Conservation (phyloP, 73 alveolate species). For the Paramecium pentaurelia region DNA sequence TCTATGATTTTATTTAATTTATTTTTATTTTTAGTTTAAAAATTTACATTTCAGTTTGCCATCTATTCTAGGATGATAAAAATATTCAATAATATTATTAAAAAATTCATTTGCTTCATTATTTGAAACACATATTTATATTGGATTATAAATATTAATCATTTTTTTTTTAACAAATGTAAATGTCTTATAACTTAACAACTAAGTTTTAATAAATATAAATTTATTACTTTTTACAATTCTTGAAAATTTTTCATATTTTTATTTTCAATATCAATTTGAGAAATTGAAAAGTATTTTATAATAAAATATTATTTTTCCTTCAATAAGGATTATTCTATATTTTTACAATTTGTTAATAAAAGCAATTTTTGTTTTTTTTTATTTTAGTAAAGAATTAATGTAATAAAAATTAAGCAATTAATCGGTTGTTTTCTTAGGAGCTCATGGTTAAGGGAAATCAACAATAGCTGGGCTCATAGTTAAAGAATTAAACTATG, state of each 20-base stretch:
- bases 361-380: background rate
- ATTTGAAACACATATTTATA: background rate
- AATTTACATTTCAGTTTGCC: background rate
- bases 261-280: no score
- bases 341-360: background rate
- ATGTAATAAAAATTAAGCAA: background rate
- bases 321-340: background rate
- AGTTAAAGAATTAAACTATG: background rate
- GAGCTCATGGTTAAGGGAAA: background rate
- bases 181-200: background rate
- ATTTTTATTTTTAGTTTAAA: background rate
- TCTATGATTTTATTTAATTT: background rate
- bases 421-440: background rate
- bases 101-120: slow-evolving; percentile 46
- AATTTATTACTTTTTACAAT: no score
- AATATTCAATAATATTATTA: slow-evolving; percentile 45
- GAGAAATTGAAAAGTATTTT: no score
- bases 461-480: background rate
- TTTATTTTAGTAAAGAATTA: background rate
- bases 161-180: no score
- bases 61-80: slow-evolving; percentile 57
- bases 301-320: no score
- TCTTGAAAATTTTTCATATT: no score
- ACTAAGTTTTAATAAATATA: background rate
- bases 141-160: slow-evolving; percentile 4